phyloP scores from a whole-genome alignment of 129 eudicot genomes.

The Cynara cardunculus region DNA sequence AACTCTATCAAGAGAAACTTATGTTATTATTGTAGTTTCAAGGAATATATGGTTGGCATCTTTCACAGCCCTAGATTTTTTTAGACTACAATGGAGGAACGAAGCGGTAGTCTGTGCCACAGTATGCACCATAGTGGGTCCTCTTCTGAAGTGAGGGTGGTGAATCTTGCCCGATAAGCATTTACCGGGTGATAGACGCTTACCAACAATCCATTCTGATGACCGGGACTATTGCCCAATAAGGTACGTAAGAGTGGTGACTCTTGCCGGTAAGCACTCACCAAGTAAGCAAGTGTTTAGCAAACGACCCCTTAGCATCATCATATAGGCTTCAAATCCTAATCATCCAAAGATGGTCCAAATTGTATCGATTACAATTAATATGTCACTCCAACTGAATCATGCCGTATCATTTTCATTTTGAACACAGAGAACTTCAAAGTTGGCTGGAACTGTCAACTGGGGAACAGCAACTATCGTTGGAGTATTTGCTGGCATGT shows the following conservation, averaged over 20 bases:
- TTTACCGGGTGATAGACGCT: background rate
- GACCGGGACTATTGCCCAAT: background rate
- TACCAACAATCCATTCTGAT: background rate
- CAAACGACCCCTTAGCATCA: background rate
- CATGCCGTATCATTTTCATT: background rate
- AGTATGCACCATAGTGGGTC: background rate
- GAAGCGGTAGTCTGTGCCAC: background rate
- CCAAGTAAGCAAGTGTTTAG: background rate
- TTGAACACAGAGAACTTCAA: slow-evolving; percentile 42
- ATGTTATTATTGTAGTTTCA: background rate
- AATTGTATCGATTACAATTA: background rate
- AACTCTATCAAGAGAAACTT: background rate
- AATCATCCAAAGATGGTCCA: background rate
- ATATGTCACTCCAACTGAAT: background rate
- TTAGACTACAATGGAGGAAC: background rate
- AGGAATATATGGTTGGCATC: background rate
- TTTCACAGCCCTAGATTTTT: background rate
- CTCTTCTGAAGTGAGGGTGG: background rate
- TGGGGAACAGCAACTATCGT: slow-evolving; percentile 93
- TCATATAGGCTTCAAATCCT: background rate
- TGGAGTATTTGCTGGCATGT: slow-evolving; percentile 94
- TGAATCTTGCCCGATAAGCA: background rate
- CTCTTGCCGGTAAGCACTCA: background rate
- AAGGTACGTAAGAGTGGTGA: background rate
- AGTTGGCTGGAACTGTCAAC: slow-evolving; percentile 70